Base-by-base conservation (phyloP, 257 asterid genomes). In the Solanum paucissectum region DNA sequence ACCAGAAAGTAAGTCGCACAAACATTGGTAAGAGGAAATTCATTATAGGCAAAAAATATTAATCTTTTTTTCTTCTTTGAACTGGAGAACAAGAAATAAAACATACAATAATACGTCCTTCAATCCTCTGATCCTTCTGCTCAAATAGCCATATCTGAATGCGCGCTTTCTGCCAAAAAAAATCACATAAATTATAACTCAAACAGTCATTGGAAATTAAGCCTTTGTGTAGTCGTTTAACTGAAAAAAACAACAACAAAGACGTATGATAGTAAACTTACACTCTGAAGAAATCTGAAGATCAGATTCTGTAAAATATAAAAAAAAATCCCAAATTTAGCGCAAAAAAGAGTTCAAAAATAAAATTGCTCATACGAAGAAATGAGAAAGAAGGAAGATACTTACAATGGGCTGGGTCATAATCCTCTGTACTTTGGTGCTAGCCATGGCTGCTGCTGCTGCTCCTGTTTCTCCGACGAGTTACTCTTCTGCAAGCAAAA, bases 231-330 rank as follows among this genome's bases (percentile, higher is more conserved):
- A 36, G 40, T 36, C 25, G 29, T 73, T 75, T 6, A 0, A 75
- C 55, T 75, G 12, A 38, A 75, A 75, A 38, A 23, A 38, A 7
- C 20, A 34, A 76, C 16, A 83, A 33, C 12, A 83, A 33, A 16
- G n/a, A 37, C 46, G 21, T 42, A 18, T 14, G 1, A 11, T 9
- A 37, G 72, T 4, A 25, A 46, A 87, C 95, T 90, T 91, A 94
- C 96, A 75, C 94, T 93, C 52, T 93, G 94, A 87, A 93, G 95
- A 90, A 93, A 93, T 87, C 94, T 93, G 94, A 93, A 93, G 49
- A 93, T 93, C 87, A 91, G 94, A 89, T 93, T 93, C 95, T 93
- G 94, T 87, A 87, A 72, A 20, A 52, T 46, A 66, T 29, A 13
- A 3, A 29, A 27, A 5, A 18, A 21, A 4, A 16, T 33, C 82